These are phyloP conservation scores for Cladosporium velox DNA, from an alignment of 2,329 filamentous ascomycete genomes.

Conservation along the genomic window DNA sequence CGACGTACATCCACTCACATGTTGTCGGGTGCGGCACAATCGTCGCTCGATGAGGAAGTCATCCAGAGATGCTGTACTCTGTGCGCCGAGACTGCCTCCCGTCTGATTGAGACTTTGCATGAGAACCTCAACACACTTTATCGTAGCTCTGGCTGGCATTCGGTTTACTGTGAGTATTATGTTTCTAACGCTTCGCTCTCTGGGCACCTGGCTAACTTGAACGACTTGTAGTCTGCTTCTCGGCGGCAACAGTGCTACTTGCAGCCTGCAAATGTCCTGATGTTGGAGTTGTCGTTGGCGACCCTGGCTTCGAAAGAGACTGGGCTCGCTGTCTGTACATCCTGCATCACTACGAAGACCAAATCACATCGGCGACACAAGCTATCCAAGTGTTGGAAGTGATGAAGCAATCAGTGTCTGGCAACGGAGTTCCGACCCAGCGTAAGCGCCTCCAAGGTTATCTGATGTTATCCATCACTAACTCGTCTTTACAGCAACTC, in stretches of 20 bases:
- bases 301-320: slow-evolving; percentile 25
- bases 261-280: slow-evolving; percentile 27
- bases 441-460: not conserved
- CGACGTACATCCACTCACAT: slow-evolving; percentile 30
- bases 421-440: slow-evolving; percentile 8
- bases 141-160: slow-evolving; percentile 31
- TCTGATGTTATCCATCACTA: slow-evolving; percentile 16
- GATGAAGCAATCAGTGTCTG: slow-evolving; percentile 25
- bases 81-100: slow-evolving; percentile 40
- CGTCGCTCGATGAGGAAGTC: slow-evolving; percentile 39
- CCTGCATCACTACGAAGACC: slow-evolving; percentile 29
- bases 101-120: slow-evolving; percentile 40
- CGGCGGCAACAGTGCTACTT: slow-evolving; percentile 29
- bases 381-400: slow-evolving; percentile 29
- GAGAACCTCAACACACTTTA: slow-evolving; percentile 35
- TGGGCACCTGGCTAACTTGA: not conserved
- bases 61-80: slow-evolving; percentile 33
- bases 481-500: slow-evolving; percentile 18
- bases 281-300: slow-evolving; percentile 16
- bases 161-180: slow-evolving; percentile 26
- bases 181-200: not conserved
- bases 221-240: slow-evolving; percentile 25
- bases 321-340: slow-evolving; percentile 29
- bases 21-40: slow-evolving; percentile 24
- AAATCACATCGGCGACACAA: slow-evolving; percentile 29